Conservation (phyloP, 202 grass and related monocot genomes). For the Saccharum hybrid region DNA sequence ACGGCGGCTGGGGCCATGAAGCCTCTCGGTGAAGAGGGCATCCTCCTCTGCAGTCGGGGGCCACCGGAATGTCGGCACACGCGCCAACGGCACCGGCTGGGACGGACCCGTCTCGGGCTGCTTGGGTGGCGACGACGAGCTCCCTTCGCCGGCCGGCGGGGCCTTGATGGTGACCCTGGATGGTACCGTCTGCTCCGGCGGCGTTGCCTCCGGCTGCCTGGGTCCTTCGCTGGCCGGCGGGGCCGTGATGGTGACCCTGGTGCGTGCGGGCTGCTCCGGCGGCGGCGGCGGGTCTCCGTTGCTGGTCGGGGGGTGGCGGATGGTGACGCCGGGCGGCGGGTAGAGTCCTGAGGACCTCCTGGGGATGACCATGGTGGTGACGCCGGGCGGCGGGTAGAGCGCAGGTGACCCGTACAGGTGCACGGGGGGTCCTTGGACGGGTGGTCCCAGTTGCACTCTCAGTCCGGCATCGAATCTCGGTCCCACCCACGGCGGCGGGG, state of each 20-base stretch:
- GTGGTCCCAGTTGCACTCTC: not conserved
- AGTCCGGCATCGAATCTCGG: not conserved
- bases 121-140: not conserved
- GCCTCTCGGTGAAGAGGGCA: constrained; percentile 20
- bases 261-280: not conserved
- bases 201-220: not conserved
- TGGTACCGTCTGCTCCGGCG: not conserved
- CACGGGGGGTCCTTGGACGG: not conserved
- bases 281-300: not conserved
- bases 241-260: constrained; percentile 12
- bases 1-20: constrained; percentile 40
- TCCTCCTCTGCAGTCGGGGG: constrained; percentile 45
- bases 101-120: not conserved
- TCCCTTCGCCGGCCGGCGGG: not conserved
- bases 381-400: not conserved
- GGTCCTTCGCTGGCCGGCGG: not conserved
- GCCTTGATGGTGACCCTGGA: constrained; percentile 5
- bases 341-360: not conserved
- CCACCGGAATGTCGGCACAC: constrained; percentile 35
- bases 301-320: not conserved
- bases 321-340: not conserved
- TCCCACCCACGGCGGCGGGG: not conserved
- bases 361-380: not conserved
- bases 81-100: not conserved
- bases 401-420: too few species aligned